Conservation (phyloP, 495 filamentous ascomycete genomes). For the Tuber brumale region DNA sequence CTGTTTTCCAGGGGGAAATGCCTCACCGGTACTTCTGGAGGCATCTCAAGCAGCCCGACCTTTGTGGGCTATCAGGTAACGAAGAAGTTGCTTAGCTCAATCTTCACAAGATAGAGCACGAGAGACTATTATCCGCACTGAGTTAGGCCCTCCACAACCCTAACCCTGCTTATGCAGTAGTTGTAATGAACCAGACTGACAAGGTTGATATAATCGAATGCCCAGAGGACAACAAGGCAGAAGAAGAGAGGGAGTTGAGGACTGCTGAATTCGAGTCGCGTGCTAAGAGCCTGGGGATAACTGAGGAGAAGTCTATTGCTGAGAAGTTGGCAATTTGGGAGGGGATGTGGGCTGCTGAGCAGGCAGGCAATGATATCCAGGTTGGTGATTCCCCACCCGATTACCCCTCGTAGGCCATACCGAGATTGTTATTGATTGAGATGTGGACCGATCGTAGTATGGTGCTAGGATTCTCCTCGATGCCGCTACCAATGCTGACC, state of each 20-base stretch:
- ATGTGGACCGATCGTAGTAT: no score
- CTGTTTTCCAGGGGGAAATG: no score
- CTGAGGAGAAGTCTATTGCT: neutral
- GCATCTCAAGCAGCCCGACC: neutral
- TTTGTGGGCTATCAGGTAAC: no score
- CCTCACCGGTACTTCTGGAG: neutral
- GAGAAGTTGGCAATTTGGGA: neutral
- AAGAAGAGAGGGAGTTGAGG: neutral
- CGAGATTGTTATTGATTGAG: no score
- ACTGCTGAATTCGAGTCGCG: neutral
- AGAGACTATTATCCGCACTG: no score
- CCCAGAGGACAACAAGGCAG: neutral
- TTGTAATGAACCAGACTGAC: neutral
- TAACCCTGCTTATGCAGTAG: neutral
- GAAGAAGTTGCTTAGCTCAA: neutral
- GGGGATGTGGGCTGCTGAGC: neutral
- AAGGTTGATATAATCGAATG: neutral
- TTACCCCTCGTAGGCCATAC: neutral
- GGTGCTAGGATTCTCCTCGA: no score
- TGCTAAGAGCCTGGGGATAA: neutral
- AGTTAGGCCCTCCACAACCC: neutral
- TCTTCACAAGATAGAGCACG: no score
- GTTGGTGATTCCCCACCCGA: neutral
- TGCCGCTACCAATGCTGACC: no score
- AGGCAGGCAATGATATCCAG: neutral